Conservation (phyloP, 352 stramenopile genomes). For the Thalassiosira exigua region DNA sequence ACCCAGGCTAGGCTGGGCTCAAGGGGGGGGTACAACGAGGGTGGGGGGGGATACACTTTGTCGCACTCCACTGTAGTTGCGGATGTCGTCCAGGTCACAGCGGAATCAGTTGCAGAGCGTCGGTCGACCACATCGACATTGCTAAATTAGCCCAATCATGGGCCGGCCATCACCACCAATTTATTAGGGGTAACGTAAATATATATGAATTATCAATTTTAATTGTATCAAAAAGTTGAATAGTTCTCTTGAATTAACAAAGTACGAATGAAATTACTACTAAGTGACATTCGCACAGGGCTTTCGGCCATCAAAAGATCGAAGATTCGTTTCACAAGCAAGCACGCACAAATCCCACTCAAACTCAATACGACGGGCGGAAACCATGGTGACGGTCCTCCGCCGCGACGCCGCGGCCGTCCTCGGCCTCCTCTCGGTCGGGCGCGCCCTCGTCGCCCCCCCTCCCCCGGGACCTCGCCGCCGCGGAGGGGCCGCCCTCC, state of each 20-base stretch:
- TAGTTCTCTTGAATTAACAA: background rate
- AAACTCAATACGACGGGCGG: slow-evolving; percentile 5
- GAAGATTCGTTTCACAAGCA: background rate
- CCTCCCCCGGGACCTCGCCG: background rate
- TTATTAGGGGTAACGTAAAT: background rate
- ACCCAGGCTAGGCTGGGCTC: too few relatives aligned
- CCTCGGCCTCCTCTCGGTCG: slow-evolving; percentile 8
- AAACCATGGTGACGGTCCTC: slow-evolving; percentile 15
- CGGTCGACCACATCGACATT: too few relatives aligned
- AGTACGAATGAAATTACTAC: background rate
- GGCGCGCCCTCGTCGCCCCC: slow-evolving; percentile 18
- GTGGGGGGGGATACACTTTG: too few relatives aligned
- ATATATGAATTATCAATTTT: background rate
- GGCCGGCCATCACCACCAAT: too few relatives aligned
- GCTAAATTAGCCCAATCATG: too few relatives aligned
- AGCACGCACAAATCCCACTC: background rate
- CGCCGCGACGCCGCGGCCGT: slow-evolving; percentile 1
- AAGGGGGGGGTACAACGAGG: too few relatives aligned
- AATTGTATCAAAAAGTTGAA: background rate
- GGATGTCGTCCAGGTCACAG: too few relatives aligned
- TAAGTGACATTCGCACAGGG: background rate
- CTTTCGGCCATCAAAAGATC: background rate
- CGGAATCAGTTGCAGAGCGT: too few relatives aligned
- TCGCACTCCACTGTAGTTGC: too few relatives aligned
- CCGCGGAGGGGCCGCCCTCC: background rate